Base-by-base conservation (phyloP, 345 rosid species). In the Heritiera littoralis region DNA sequence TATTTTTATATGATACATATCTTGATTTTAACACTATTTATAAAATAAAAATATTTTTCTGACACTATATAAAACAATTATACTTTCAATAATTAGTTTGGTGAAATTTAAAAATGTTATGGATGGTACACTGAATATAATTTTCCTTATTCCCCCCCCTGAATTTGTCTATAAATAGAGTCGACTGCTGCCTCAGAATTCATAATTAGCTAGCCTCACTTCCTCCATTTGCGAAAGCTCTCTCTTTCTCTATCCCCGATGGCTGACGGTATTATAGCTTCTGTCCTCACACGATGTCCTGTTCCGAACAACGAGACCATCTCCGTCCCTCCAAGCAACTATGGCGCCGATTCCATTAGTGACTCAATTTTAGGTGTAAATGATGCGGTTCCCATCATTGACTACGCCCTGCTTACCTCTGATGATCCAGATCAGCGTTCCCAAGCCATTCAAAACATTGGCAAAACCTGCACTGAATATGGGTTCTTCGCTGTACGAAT, bases 301-400 rank as follows among this genome's bases (percentile, higher is more conserved):
- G 7, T 65, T 65, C 64, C 3, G 9, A 59, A 59, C 32, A 59
- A 9, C 30, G 9, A 23, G 63, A 58, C 23, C 10, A 20, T 4
- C 63, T 58, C 30, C 63, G 10, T 58, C 3, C 28, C 23, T 58
- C 63, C 28, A n/a, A n/a, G 20, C 13, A 32, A 20, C 23, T 8
- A 23, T 35, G 17, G 43, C 2, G 69, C 35, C 45, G 20, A 13
- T 35, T 4, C 45, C n/a, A 13, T 52, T 52, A 13, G 35, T 12
- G 69, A 65, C 45, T 10, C 69, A 12, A 12, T 35, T 15, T 65
- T 65, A 30, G 69, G 45, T 1, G 45, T 30, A 12, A 46, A 71
- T 49, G 87, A 77, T 7, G 46, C 83, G 23, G 72, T 89, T 75
- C 90, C 92, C 8, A 49, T 75, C 66, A 81, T 89, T 13, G 89